Base-by-base conservation (phyloP, 495 filamentous ascomycete species). In the Trichoderma orchidacearum region DNA sequence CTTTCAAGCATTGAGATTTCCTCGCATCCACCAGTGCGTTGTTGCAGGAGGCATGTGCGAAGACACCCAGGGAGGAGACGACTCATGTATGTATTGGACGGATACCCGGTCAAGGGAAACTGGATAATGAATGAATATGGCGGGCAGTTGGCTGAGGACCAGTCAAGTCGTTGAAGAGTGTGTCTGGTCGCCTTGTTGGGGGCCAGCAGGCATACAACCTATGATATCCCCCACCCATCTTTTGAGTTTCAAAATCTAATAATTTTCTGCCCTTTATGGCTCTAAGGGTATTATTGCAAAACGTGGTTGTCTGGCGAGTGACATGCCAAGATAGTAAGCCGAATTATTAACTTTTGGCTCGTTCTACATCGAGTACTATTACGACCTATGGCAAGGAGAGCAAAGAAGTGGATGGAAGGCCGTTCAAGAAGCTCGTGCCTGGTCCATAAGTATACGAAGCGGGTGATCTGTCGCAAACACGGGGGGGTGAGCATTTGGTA, bases 1-100 rank as follows among this genome's bases (percentile, higher is more conserved):
- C 60, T 1, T 74, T 74, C 58, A 73, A 72, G 69, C 72, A 75
- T 15, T 57, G 30, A 55, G 53, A 8, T 12, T 0, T 48, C 21
- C 6, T 27, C 8, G 21, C 8, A 3, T n/a, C n/a, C n/a, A n/a
- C n/a, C n/a, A n/a, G n/a, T n/a, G n/a, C n/a, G n/a, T n/a, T n/a
- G n/a, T n/a, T n/a, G n/a, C n/a, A n/a, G n/a, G n/a, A n/a, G n/a
- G n/a, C n/a, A n/a, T n/a, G n/a, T n/a, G n/a, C n/a, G n/a, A n/a
- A n/a, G n/a, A n/a, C n/a, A n/a, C n/a, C n/a, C n/a, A n/a, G n/a
- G n/a, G n/a, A n/a, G n/a, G n/a, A n/a, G n/a, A n/a, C n/a, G n/a
- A n/a, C n/a, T n/a, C n/a, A n/a, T n/a, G n/a, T n/a, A n/a, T n/a
- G n/a, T n/a, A n/a, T n/a, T n/a, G n/a, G n/a, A n/a, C n/a, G n/a